These are phyloP conservation scores for Torulaspora globosa DNA, from an alignment of 1,139 yeast species.

Conservation along the genomic window DNA sequence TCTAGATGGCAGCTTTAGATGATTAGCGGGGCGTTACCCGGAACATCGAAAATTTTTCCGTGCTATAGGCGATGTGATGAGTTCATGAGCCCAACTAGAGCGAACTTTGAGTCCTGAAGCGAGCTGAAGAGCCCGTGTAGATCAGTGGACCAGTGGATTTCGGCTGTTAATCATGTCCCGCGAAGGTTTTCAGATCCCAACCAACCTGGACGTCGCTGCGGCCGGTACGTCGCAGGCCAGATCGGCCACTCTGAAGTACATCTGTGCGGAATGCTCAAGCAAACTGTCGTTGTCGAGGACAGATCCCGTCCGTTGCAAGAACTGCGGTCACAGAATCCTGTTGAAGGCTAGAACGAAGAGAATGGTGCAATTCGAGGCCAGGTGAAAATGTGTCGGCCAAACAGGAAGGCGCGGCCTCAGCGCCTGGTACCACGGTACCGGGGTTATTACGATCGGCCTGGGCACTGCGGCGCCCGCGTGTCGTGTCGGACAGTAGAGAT, in stretches of 20 bases:
- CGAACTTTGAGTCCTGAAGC: too few relatives aligned
- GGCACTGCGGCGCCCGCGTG: not conserved
- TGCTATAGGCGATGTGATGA: not conserved
- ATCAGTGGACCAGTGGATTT: not conserved
- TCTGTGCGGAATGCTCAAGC: slow-evolving; percentile 95
- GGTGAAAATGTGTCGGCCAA: slow-evolving; percentile 35
- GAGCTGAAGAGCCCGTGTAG: not conserved
- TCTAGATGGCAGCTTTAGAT: not conserved
- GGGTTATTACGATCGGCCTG: too few relatives aligned
- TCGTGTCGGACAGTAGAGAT: not conserved
- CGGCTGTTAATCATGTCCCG: slow-evolving; percentile 47
- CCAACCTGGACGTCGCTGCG: slow-evolving; percentile 67
- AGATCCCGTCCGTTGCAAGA: slow-evolving; percentile 97
- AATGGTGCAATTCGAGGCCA: slow-evolving; percentile 78
- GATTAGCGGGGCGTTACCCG: not conserved
- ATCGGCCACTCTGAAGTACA: slow-evolving; percentile 83
- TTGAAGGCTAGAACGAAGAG: slow-evolving; percentile 96
- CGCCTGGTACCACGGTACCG: not conserved
- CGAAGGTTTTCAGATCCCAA: slow-evolving; percentile 93
- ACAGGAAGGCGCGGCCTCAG: not conserved
- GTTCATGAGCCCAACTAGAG: too few relatives aligned
- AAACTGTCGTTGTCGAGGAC: slow-evolving; percentile 83
- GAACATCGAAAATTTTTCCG: slow-evolving; percentile 3
- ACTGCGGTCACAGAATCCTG: slow-evolving; percentile 96
- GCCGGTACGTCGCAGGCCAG: slow-evolving; percentile 65